phyloP scores from a whole-genome alignment of 2,329 filamentous ascomycete species.

The Rachicladosporium sp. region DNA sequence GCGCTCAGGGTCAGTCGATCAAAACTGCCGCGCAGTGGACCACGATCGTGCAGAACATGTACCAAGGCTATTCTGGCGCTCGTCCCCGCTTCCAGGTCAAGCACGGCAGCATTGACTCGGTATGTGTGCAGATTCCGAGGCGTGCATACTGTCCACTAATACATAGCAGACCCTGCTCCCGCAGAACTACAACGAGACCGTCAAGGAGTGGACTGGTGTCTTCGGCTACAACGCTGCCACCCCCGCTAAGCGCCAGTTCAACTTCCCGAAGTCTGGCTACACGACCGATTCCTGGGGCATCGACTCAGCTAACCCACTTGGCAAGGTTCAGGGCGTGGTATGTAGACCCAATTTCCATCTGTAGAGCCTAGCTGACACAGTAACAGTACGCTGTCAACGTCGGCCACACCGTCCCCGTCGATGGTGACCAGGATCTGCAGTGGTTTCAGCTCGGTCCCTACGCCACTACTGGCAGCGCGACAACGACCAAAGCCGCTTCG shows the following conservation, averaged over 20 bases:
- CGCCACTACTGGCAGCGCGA: constrained; percentile 1
- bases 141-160: no score
- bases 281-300: constrained; percentile 21
- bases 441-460: constrained; percentile 10
- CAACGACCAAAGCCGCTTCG: background rate
- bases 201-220: constrained; percentile 44
- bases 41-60: constrained; percentile 35
- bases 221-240: constrained; percentile 26
- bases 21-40: constrained; percentile 38
- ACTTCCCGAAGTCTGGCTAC: constrained; percentile 22
- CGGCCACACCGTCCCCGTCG: constrained; percentile 24
- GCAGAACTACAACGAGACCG: constrained; percentile 45
- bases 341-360: no score
- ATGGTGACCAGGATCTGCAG: constrained; percentile 13
- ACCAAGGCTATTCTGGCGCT: constrained; percentile 38
- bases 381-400: constrained; percentile 18
- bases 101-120: constrained; percentile 40
- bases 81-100: constrained; percentile 47
- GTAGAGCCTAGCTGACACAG: no score
- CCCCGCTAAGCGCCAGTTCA: constrained; percentile 19
- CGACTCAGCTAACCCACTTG: constrained; percentile 8
- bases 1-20: constrained; percentile 36
- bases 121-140: no score
- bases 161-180: constrained; percentile 30
- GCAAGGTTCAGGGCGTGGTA: constrained; percentile 21